These are phyloP conservation scores for Biscogniauxia sp. DNA, from an alignment of 2,329 filamentous ascomycete genomes.

Conservation along the genomic window DNA sequence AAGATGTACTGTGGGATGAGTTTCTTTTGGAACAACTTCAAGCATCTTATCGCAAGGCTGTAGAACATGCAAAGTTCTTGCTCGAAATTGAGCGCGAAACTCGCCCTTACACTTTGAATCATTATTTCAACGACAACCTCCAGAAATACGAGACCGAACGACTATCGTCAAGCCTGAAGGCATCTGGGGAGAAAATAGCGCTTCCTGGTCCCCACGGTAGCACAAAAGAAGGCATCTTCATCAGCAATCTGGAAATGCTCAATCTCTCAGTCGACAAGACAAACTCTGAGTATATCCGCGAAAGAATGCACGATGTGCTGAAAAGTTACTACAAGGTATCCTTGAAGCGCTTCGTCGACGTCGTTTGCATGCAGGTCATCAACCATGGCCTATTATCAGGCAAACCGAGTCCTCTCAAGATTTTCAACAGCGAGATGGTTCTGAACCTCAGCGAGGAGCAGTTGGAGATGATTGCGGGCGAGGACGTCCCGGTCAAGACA, in stretches of 20 bases:
- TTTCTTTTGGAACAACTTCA: slow-evolving; percentile 42
- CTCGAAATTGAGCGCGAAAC: slow-evolving; percentile 47
- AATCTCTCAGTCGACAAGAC: slow-evolving; percentile 26
- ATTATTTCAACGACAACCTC: slow-evolving; percentile 43
- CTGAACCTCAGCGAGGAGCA: slow-evolving; percentile 44
- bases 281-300: slow-evolving; percentile 36
- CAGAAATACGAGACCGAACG: slow-evolving; percentile 27
- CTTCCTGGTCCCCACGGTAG: slow-evolving; percentile 11
- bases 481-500: slow-evolving; percentile 44
- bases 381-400: slow-evolving; percentile 53
- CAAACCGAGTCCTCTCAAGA: slow-evolving; percentile 46
- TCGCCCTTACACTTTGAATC: slow-evolving; percentile 46
- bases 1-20: slow-evolving; percentile 36
- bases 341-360: slow-evolving; percentile 61
- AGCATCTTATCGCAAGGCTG: slow-evolving; percentile 40
- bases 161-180: slow-evolving; percentile 15
- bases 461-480: slow-evolving; percentile 56
- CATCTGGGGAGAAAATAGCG: slow-evolving; percentile 2
- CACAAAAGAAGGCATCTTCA: slow-evolving; percentile 12
- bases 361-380: slow-evolving; percentile 56
- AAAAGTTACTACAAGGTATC: slow-evolving; percentile 61
- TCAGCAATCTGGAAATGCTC: slow-evolving; percentile 21
- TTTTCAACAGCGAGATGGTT: slow-evolving; percentile 53
- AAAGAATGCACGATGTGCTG: slow-evolving; percentile 56
- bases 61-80: slow-evolving; percentile 45